phyloP scores from a whole-genome alignment of 306 rosid species.

The Prunus mira region DNA sequence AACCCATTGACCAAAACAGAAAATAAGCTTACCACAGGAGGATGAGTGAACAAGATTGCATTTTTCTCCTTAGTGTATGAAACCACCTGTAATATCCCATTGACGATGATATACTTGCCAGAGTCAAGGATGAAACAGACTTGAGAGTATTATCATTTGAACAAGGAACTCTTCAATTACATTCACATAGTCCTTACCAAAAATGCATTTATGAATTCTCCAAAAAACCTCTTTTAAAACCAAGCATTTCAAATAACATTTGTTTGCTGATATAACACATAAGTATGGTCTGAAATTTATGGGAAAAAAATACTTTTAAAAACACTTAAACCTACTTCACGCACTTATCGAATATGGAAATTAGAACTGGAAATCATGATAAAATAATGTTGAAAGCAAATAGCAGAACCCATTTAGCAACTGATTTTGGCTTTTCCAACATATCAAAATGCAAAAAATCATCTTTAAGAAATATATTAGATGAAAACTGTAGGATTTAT shows the following conservation, averaged over 20 bases:
- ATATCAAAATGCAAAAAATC: background rate
- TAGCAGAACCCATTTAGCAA: background rate
- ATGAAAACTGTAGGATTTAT: background rate
- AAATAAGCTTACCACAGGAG: constrained; percentile 6
- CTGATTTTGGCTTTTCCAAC: background rate
- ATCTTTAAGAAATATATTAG: background rate
- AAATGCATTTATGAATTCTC: background rate
- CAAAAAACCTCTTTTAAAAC: background rate
- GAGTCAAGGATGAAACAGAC: constrained; percentile 14
- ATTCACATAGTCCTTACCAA: background rate
- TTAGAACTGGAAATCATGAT: background rate
- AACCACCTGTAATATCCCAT: constrained; percentile 19
- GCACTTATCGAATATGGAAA: background rate
- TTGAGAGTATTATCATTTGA: background rate
- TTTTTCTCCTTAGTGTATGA: constrained; percentile 13
- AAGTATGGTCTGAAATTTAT: background rate
- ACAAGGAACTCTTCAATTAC: background rate
- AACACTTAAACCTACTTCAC: background rate
- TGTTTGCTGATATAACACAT: background rate
- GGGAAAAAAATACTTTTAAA: background rate
- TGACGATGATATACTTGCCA: constrained; percentile 15
- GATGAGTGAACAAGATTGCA: constrained; percentile 22
- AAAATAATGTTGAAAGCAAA: background rate
- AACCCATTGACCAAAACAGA: background rate
- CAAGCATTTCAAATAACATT: background rate